Percentiles rank a stretch among this genome's conserved stretches.
phyloP scores from a whole-genome alignment of 2,329 filamentous ascomycete species.

The Pseudocercospora crystallina region DNA sequence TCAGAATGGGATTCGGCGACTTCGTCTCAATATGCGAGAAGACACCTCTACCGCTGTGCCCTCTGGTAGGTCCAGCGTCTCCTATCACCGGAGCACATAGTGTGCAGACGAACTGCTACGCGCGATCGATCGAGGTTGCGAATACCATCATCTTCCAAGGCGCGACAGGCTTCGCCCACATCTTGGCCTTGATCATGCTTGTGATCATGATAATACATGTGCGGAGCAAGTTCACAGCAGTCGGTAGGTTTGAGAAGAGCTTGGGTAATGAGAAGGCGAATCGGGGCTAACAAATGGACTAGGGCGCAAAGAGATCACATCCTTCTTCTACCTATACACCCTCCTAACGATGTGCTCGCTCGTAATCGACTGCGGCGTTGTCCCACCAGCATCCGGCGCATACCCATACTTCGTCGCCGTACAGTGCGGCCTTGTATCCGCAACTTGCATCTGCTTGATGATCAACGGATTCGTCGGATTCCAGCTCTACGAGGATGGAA shows the following conservation, averaged over 20 bases:
- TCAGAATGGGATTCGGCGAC: conserved; percentile 83
- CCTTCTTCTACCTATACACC: conserved; percentile 97
- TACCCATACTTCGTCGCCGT: conserved; percentile 91
- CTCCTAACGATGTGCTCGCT: conserved; percentile 84
- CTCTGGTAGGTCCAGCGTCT: conserved; percentile 74
- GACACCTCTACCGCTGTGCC: conserved; percentile 82
- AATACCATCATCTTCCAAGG: conserved; percentile 99
- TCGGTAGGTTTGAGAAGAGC: conserved; percentile 61
- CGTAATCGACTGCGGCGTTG: conserved; percentile 87
- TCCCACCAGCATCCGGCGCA: conserved; percentile 74
- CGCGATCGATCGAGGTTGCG: conserved; percentile 89
- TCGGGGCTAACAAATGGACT: conserved; percentile 11
- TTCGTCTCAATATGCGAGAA: conserved; percentile 84
- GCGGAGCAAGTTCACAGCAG: conserved; percentile 94
- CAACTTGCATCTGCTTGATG: conserved; percentile 81
- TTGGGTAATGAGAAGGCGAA: neutral
- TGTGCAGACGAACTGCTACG: conserved; percentile 91
- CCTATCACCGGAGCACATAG: conserved; percentile 60
- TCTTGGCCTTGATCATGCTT: conserved; percentile 85
- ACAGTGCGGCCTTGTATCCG: conserved; percentile 81
- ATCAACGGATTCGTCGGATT: conserved; percentile 99
- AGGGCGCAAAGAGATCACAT: conserved; percentile 72
- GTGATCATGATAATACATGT: conserved; percentile 97
- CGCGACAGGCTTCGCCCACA: conserved; percentile 88
- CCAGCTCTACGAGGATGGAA: conserved; percentile 96